A percentile compares a stretch with the other conserved stretches of the same genome.
Conservation (phyloP, 768 basidiomycete species). For the Butyriboletus loyo region DNA sequence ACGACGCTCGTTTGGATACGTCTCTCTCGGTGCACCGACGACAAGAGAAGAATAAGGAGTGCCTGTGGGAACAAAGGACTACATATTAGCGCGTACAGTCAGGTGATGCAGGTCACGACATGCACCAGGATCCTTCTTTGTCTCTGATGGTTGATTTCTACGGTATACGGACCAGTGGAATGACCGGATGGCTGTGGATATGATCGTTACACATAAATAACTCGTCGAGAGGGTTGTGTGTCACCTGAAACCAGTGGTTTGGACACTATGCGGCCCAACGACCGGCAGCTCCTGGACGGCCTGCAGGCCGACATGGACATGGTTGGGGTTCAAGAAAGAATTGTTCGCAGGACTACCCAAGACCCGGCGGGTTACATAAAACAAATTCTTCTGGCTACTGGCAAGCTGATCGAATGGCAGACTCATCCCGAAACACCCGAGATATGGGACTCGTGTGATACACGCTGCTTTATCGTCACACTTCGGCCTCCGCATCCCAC, state of each 20-base stretch:
- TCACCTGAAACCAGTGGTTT: slow-evolving; percentile 26
- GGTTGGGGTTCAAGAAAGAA: slow-evolving; percentile 23
- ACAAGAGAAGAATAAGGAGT: slow-evolving; percentile 68
- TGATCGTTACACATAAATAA: not conserved
- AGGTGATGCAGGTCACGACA: slow-evolving; percentile 1
- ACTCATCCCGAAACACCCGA: slow-evolving; percentile 12
- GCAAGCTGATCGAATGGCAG: not conserved
- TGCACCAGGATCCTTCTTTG: slow-evolving; percentile 26
- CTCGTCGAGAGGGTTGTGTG: not conserved
- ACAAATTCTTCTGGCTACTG: not conserved
- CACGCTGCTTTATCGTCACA: not conserved
- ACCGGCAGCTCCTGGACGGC: slow-evolving; percentile 27
- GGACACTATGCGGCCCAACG: slow-evolving; percentile 13
- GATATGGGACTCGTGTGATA: not conserved
- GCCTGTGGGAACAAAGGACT: slow-evolving; percentile 31
- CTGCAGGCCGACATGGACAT: slow-evolving; percentile 32
- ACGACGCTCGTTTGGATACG: slow-evolving; percentile 73
- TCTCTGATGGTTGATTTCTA: slow-evolving; percentile 19
- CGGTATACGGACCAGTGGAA: slow-evolving; percentile 30
- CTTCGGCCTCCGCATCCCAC: slow-evolving; percentile 17
- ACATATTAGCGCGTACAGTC: not conserved
- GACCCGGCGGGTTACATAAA: slow-evolving; percentile 27
- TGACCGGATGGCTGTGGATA: slow-evolving; percentile 26
- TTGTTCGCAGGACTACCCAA: slow-evolving; percentile 15
- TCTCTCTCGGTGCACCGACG: slow-evolving; percentile 76